Evolutionary conservation across 2,329 filamentous ascomycete genomes (phyloP), one percentile per base, ranked within the genome.

Genomic region (Trichoderma harzianum): DNA sequence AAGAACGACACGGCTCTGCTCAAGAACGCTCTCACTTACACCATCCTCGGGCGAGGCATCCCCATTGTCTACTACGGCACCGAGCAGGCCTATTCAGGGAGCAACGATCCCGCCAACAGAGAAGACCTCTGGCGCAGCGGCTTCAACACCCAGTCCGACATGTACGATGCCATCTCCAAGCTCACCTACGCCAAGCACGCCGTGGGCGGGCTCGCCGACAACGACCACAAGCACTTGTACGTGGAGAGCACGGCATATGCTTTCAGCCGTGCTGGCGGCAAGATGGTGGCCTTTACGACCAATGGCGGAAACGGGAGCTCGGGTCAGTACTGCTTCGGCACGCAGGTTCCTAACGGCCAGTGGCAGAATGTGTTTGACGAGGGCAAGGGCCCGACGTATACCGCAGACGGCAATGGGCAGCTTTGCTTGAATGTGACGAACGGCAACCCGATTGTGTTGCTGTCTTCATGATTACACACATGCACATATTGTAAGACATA

Each of bases 1-100:
- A 89, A 86, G 65, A 77, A 81, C 11, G 89, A 91, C 76, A 78
- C 84, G 8, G 79, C 86, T 3, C 83, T 90, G 2, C 86, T 89
- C 60, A 87, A 88, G 78, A 92, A 92, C 75, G 84, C 87, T 6
- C 82, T 91, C 53, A 84, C 88, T 0, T 91, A 88, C 76, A 87
- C 86, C n/a, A 84, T 92, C 34, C 84, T 92, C 21, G 82, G 82
- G 3, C 84, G 90, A 69, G 90, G 90, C 24, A 87, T 91, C 51
- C 89, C 89, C 1, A 88, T 91, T 70, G 83, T 91, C 39, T 92
- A 91, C 79, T 86, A 90, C 74, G 90, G 90, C 32, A 88, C 90
- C 73, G 90, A 92, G 79, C 90, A 92, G 76, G 87, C 86, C 72
- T 89, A 85, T 77, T 78, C 82, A 2, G 83, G 82, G n/a, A 82